These are phyloP conservation scores for Castanea sativa DNA, from an alignment of 306 rosid genomes.

Conservation along the genomic window DNA sequence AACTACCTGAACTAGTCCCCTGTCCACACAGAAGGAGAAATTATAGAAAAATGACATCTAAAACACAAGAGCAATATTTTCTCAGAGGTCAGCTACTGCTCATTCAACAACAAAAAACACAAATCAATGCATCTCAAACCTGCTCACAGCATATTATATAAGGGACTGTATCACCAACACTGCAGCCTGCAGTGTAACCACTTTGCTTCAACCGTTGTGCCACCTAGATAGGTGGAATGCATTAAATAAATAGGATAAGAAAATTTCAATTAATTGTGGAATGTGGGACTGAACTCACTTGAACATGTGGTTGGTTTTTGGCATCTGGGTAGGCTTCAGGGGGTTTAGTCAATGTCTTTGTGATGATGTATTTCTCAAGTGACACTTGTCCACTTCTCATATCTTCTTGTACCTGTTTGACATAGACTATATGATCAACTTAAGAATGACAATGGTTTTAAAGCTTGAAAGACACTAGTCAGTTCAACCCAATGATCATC, in stretches of 20 bases:
- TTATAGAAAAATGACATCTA: constrained; percentile 17
- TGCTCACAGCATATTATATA: constrained; percentile 87
- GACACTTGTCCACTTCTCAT: constrained; percentile 81
- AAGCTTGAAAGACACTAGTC: not conserved
- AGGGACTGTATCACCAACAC: constrained; percentile 88
- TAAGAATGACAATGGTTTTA: constrained; percentile 18
- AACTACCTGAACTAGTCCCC: constrained; percentile 68
- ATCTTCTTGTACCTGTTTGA: constrained; percentile 83
- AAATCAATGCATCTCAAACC: constrained; percentile 48
- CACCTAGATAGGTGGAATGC: constrained; percentile 48
- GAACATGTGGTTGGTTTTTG: constrained; percentile 97
- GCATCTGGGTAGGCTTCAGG: constrained; percentile 97
- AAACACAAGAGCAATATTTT: constrained; percentile 5
- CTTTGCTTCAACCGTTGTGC: constrained; percentile 90
- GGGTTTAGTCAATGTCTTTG: constrained; percentile 89
- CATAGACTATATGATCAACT: constrained; percentile 5
- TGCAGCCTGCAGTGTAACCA: constrained; percentile 82
- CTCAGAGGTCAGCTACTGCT: constrained; percentile 8
- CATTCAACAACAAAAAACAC: constrained; percentile 17
- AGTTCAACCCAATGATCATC: not conserved
- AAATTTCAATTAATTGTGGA: constrained; percentile 10
- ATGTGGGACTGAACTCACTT: constrained; percentile 47
- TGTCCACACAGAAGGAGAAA: constrained; percentile 26
- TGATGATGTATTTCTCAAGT: constrained; percentile 86
- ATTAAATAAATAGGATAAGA: constrained; percentile 1